phyloP scores from a whole-genome alignment of 495 filamentous ascomycete genomes.

The Staphylotrichum longicolle region DNA sequence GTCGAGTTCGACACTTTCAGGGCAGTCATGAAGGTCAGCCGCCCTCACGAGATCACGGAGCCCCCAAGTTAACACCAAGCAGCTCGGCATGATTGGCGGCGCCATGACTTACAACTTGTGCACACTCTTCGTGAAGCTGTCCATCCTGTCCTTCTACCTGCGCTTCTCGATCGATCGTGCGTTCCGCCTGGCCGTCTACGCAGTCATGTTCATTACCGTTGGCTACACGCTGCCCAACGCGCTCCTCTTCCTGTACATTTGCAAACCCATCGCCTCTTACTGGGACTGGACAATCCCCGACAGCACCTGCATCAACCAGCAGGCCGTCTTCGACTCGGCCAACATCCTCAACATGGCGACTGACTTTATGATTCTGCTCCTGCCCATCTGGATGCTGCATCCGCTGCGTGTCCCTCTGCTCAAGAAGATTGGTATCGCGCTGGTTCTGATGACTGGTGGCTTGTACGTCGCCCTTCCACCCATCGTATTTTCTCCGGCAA shows the following conservation, averaged over 20 bases:
- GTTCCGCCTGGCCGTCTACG: slow-evolving; percentile 28
- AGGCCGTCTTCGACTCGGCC: slow-evolving; percentile 17
- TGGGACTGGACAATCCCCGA: slow-evolving; percentile 28
- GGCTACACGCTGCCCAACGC: slow-evolving; percentile 28
- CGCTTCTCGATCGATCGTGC: slow-evolving; percentile 25
- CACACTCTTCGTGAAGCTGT: slow-evolving; percentile 35
- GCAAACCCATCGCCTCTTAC: slow-evolving; percentile 27
- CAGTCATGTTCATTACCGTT: slow-evolving; percentile 28
- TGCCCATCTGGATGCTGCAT: slow-evolving; percentile 30
- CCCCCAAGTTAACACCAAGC: neutral
- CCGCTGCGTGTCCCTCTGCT: slow-evolving; percentile 16
- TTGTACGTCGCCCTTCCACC: slow-evolving; percentile 25
- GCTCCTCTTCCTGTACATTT: slow-evolving; percentile 28
- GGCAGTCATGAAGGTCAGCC: slow-evolving; percentile 8
- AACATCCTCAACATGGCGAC: slow-evolving; percentile 27
- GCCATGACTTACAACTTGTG: slow-evolving; percentile 27
- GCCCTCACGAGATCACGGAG: neutral
- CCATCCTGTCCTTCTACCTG: slow-evolving; percentile 35
- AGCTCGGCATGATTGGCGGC: slow-evolving; percentile 29
- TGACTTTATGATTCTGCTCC: slow-evolving; percentile 26
- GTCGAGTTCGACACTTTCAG: neutral
- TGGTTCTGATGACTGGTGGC: slow-evolving; percentile 34
- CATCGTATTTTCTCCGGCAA: neutral
- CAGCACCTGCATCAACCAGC: slow-evolving; percentile 25
- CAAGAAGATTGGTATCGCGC: slow-evolving; percentile 29